These are phyloP conservation scores for Corymbia citriodora DNA, from an alignment of 441 rosid species.

Conservation along the genomic window DNA sequence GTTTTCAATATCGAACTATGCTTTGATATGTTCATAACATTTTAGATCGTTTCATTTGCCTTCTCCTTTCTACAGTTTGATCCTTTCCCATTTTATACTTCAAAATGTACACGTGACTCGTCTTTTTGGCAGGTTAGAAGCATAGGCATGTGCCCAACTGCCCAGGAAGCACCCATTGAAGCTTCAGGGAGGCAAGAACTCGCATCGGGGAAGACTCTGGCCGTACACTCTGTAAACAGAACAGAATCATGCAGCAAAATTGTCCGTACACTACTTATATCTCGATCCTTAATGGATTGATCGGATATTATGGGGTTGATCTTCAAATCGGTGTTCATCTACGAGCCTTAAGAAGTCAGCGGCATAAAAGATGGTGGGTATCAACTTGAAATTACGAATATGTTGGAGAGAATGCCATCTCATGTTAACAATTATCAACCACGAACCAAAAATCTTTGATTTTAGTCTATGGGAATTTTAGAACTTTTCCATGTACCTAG, in stretches of 20 bases:
- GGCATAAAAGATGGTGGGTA: background rate
- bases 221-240: background rate
- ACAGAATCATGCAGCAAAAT: background rate
- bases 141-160: background rate
- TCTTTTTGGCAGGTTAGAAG: background rate
- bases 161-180: background rate
- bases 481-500: background rate
- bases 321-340: background rate
- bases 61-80: background rate
- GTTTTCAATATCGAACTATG: background rate
- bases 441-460: background rate
- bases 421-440: background rate
- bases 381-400: background rate
- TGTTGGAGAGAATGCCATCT: background rate
- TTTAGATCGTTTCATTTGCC: background rate
- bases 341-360: background rate
- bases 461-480: background rate
- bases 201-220: background rate
- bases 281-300: background rate
- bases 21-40: background rate
- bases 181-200: background rate
- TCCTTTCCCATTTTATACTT: background rate
- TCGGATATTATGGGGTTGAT: background rate
- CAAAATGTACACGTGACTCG: background rate
- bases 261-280: background rate